phyloP scores from a whole-genome alignment of 2,329 filamentous ascomycete species.

The Camillea tinctor region DNA sequence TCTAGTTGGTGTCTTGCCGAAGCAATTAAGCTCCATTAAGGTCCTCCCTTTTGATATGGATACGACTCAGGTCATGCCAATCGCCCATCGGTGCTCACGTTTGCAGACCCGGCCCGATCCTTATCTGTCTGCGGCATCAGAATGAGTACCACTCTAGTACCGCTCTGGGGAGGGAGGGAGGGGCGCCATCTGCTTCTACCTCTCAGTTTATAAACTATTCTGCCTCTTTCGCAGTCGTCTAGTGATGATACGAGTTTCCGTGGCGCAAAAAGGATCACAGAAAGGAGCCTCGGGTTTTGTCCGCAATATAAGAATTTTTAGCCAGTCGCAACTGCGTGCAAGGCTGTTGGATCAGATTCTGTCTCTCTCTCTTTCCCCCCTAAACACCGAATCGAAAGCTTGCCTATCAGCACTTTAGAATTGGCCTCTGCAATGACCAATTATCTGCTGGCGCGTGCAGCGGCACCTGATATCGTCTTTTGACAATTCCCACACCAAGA shows the following conservation, averaged over 20 bases:
- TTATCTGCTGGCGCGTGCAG: neutral
- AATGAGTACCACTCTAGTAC: neutral
- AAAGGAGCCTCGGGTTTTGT: neutral
- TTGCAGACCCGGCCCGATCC: neutral
- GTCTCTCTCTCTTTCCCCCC: neutral
- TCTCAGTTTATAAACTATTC: neutral
- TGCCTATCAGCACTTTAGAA: neutral
- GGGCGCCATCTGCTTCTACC: neutral
- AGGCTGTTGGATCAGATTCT: neutral
- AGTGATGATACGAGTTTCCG: neutral
- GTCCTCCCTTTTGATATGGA: neutral
- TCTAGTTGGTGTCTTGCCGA: slow-evolving; percentile 19
- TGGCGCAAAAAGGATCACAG: neutral
- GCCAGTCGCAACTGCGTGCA: neutral
- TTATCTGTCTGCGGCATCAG: neutral
- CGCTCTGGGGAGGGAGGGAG: no score
- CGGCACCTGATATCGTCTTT: neutral
- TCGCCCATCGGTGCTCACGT: neutral
- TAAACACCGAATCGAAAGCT: neutral
- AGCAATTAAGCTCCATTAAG: slow-evolving; percentile 14
- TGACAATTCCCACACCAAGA: neutral
- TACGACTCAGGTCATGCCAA: neutral
- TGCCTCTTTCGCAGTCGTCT: neutral
- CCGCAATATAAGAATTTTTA: neutral
- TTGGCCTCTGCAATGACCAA: neutral